These are phyloP conservation scores for Colletotrichum spaethianum DNA, from an alignment of 2,329 filamentous ascomycete genomes.

Conservation along the genomic window DNA sequence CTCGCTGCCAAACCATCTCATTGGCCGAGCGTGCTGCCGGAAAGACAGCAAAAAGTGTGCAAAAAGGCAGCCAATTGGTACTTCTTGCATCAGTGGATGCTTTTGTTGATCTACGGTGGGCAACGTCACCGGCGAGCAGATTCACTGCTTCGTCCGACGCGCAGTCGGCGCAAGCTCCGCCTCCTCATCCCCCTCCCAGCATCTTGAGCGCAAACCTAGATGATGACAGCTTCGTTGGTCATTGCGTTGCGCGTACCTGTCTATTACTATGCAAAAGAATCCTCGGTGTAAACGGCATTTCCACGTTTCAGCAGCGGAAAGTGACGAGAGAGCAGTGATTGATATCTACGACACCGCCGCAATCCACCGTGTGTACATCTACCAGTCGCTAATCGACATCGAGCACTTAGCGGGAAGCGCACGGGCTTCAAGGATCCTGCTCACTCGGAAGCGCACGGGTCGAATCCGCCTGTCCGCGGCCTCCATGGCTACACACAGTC, in stretches of 20 bases:
- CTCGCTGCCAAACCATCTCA: constrained; percentile 3
- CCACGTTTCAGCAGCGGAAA: not conserved
- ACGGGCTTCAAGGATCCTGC: constrained; percentile 10
- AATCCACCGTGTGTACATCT: not conserved
- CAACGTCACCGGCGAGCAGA: constrained; percentile 15
- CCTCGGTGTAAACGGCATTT: no score
- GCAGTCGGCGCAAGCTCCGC: constrained; percentile 3
- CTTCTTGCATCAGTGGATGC: not conserved
- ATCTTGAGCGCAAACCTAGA: constrained; percentile 17
- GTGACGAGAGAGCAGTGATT: not conserved
- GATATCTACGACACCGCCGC: not conserved
- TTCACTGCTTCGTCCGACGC: not conserved
- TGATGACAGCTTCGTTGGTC: constrained; percentile 17
- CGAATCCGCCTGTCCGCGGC: constrained; percentile 1
- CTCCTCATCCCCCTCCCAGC: constrained; percentile 5
- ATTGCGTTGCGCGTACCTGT: not conserved
- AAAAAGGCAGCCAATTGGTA: not conserved
- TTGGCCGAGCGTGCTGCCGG: not conserved
- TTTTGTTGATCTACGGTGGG: constrained; percentile 4
- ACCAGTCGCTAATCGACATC: not conserved
- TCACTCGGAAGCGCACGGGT: constrained; percentile 8
- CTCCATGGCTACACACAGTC: not conserved
- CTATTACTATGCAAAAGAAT: not conserved
- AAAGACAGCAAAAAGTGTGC: not conserved
- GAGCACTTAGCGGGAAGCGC: not conserved